Evolutionary conservation across 2,329 filamentous ascomycete species (phyloP).

Genomic region (Colletotrichum sp.): DNA sequence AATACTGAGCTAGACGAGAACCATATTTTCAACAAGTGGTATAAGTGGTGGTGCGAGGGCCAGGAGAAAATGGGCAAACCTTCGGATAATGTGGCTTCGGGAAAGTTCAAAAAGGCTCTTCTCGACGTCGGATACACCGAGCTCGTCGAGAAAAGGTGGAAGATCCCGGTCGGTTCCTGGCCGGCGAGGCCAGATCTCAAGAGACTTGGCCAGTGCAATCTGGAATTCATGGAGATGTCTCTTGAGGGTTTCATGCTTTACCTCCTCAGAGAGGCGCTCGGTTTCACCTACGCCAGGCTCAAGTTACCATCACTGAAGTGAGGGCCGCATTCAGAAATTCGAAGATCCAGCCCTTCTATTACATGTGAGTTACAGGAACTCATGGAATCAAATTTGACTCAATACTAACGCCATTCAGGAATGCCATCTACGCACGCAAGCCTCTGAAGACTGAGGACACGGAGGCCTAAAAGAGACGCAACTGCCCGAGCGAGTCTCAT

Average conservation of each 20-base stretch:
- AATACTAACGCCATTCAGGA: neutral
- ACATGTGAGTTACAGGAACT: neutral
- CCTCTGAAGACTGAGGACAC: neutral
- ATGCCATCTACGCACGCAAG: neutral
- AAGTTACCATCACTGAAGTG: constrained; percentile 27
- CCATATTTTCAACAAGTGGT: constrained; percentile 25
- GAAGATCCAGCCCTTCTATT: neutral
- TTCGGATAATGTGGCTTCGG: constrained; percentile 27
- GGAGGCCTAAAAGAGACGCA: neutral
- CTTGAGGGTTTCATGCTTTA: constrained; percentile 32
- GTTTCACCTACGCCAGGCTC: constrained; percentile 28
- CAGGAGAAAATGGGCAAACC: constrained; percentile 33
- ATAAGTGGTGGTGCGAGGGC: constrained; percentile 28
- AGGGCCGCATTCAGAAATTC: constrained; percentile 3
- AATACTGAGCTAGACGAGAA: neutral
- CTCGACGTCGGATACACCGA: constrained; percentile 27
- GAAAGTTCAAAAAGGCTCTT: constrained; percentile 23
- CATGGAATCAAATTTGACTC: no score
- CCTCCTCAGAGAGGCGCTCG: constrained; percentile 30
- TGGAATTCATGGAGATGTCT: constrained; percentile 26
- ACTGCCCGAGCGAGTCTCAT: no score
- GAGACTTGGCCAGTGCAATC: constrained; percentile 24
- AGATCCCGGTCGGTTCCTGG: constrained; percentile 22
- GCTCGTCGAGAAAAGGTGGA: constrained; percentile 16
- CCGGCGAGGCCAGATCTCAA: constrained; percentile 8